phyloP scores from a whole-genome alignment of 257 asterid species.

The Haberlea rhodopensis region DNA sequence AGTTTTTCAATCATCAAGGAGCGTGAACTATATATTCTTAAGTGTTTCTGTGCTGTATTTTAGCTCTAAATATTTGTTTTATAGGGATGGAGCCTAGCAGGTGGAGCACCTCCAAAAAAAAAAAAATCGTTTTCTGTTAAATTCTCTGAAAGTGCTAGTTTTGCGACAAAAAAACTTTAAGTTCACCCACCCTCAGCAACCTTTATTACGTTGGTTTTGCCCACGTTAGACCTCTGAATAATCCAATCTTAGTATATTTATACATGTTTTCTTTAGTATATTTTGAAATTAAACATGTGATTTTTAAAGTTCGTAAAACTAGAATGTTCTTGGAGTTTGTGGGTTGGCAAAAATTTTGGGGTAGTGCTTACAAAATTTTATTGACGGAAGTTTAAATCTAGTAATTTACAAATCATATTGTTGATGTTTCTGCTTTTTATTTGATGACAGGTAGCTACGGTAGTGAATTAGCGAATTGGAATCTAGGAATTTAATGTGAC shows the following conservation, averaged over 20 bases:
- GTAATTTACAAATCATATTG: not conserved
- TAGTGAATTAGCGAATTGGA: not conserved
- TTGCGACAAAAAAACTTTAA: not conserved
- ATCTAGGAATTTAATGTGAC: not conserved
- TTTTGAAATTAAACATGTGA: not conserved
- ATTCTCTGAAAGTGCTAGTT: not conserved
- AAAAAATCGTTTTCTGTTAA: not conserved
- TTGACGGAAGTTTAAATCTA: not conserved
- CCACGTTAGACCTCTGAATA: not conserved
- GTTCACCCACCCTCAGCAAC: not conserved
- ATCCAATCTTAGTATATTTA: not conserved
- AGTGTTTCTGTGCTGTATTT: not conserved
- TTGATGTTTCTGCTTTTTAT: not conserved
- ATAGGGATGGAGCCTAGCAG: not conserved
- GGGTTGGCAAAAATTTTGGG: not conserved
- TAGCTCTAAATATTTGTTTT: constrained; percentile 2
- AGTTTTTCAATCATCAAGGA: not conserved
- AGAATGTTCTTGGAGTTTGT: too few relatives aligned
- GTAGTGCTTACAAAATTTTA: not conserved
- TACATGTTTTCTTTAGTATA: not conserved
- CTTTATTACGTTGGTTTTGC: not conserved
- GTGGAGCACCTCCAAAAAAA: not conserved
- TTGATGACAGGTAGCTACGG: not conserved
- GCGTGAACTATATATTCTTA: not conserved
- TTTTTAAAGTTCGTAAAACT: too few relatives aligned